Percentiles rank a stretch among this genome's conserved stretches.
Evolutionary conservation across 768 basidiomycete genomes (phyloP).

Genomic region (Pleurotus pulmonarius): DNA sequence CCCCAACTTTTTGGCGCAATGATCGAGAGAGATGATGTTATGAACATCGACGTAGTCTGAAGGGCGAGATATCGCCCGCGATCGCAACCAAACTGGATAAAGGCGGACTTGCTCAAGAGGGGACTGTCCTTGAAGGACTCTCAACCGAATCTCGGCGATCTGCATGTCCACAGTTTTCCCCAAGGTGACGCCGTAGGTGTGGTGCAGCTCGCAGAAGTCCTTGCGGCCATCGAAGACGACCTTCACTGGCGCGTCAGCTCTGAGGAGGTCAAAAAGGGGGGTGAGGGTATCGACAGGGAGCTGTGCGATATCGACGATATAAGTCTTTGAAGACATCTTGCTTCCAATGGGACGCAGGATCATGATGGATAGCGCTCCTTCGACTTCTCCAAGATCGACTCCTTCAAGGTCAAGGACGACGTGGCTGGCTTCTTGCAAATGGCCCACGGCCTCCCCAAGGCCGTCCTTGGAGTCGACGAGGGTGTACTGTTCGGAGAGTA

Average conservation of each 20-base stretch:
- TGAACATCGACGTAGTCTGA: background rate
- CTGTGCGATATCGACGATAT: background rate
- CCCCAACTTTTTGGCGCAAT: background rate
- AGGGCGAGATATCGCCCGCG: background rate
- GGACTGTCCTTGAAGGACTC: background rate
- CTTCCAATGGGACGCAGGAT: background rate
- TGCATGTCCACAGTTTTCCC: background rate
- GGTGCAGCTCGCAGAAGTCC: background rate
- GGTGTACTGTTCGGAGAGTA: no score
- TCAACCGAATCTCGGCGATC: background rate
- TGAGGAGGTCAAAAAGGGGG: background rate
- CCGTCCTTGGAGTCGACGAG: background rate
- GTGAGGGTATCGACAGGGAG: background rate
- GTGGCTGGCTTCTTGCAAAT: background rate
- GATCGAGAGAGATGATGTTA: background rate
- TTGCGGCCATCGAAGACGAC: constrained; percentile 3
- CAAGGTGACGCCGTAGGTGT: background rate
- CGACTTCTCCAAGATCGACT: background rate
- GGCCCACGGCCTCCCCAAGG: background rate
- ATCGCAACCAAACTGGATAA: background rate
- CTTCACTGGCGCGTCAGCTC: background rate
- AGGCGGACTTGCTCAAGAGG: background rate
- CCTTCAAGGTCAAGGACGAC: constrained; percentile 1
- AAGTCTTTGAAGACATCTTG: background rate
- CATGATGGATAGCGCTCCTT: background rate